Evolutionary conservation across 768 basidiomycete species (phyloP).

Genomic region (Termitomyces sp.): DNA sequence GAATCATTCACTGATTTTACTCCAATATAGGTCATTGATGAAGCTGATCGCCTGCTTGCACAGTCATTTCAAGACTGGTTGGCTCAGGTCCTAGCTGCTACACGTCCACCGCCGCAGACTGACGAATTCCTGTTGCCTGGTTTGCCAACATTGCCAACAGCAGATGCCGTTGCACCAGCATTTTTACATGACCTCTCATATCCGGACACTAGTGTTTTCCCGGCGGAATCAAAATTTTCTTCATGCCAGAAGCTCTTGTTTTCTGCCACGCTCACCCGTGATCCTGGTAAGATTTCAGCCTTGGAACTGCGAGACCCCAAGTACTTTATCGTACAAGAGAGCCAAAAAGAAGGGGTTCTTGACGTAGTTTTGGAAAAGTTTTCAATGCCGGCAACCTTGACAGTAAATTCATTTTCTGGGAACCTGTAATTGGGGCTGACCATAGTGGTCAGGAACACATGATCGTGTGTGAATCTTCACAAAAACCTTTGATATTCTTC

Average conservation of each 20-base stretch:
- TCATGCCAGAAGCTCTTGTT: slow-evolving; percentile 95
- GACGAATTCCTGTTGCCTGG: not conserved
- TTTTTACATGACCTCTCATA: slow-evolving; percentile 43
- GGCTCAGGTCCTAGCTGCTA: slow-evolving; percentile 76
- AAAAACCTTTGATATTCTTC: too few relatives aligned
- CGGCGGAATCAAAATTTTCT: slow-evolving; percentile 53
- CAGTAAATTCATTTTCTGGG: too few relatives aligned
- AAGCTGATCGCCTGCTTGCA: slow-evolving; percentile 92
- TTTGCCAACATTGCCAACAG: slow-evolving; percentile 10
- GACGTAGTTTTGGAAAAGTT: too few relatives aligned
- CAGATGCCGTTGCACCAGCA: slow-evolving; percentile 64
- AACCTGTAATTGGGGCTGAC: too few relatives aligned
- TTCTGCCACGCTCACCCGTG: slow-evolving; percentile 91
- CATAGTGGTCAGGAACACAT: too few relatives aligned
- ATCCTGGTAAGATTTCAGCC: slow-evolving; percentile 89
- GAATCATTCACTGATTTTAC: not conserved
- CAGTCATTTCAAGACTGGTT: slow-evolving; percentile 98
- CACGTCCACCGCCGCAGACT: slow-evolving; percentile 31
- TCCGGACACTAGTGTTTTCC: slow-evolving; percentile 42
- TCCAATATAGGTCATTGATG: slow-evolving; percentile 80
- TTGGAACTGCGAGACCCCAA: slow-evolving; percentile 76
- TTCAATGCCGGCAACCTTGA: too few relatives aligned
- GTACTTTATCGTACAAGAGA: slow-evolving; percentile 36
- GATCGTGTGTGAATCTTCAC: too few relatives aligned
- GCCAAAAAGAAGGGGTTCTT: slow-evolving; percentile 29